Evolutionary conservation across 176 grass and related monocot species (phyloP).

Genomic region (Oryza australiensis): DNA sequence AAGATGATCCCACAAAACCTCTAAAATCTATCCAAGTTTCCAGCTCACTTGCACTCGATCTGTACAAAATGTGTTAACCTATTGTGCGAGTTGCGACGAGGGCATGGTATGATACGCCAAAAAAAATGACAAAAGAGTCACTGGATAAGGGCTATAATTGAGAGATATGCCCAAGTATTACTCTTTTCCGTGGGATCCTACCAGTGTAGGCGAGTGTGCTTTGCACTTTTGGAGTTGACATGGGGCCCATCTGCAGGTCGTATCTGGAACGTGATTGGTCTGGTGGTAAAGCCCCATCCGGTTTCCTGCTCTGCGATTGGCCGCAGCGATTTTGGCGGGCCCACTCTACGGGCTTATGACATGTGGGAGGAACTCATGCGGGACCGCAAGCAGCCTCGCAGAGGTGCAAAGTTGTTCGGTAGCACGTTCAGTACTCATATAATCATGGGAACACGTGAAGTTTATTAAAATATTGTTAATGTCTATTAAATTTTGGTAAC

Average conservation of each 20-base stretch:
- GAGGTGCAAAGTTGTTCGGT: constrained; percentile 23
- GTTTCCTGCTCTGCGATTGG: constrained; percentile 45
- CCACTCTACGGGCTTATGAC: constrained; percentile 14
- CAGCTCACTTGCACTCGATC: neutral
- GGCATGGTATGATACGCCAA: neutral
- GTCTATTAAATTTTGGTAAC: no score
- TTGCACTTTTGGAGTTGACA: constrained; percentile 33
- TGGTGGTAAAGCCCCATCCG: constrained; percentile 27
- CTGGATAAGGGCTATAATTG: neutral
- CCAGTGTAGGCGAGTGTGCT: constrained; percentile 23
- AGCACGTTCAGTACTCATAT: no score
- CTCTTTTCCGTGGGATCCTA: constrained; percentile 34
- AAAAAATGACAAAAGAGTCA: constrained; percentile 38
- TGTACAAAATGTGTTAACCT: neutral
- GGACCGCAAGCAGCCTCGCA: neutral
- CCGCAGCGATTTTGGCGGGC: constrained; percentile 46
- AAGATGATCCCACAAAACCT: constrained; percentile 24
- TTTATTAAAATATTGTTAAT: no score
- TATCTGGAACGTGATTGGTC: constrained; percentile 61
- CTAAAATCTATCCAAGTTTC: neutral
- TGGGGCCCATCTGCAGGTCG: constrained; percentile 31
- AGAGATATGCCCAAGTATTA: constrained; percentile 8
- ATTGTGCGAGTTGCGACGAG: neutral
- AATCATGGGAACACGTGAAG: no score
- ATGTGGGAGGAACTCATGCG: neutral